Conservation (phyloP, 129 eudicot genomes). For the Dittrichia graveolens region DNA sequence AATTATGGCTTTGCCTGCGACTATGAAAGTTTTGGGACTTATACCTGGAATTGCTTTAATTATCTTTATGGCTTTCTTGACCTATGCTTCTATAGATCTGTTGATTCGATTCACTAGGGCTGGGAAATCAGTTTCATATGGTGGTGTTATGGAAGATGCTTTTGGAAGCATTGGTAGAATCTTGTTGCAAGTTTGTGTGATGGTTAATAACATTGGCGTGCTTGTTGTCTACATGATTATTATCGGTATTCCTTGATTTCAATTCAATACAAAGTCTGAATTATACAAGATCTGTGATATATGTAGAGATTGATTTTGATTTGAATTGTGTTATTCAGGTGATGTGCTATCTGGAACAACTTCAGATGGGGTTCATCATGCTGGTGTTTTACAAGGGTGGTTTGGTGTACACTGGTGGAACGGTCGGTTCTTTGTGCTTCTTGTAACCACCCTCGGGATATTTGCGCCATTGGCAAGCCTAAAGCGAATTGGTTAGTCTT, state of each 20-base stretch:
- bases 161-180: constrained; percentile 86
- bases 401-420: constrained; percentile 95
- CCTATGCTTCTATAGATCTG: constrained; percentile 73
- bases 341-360: constrained; percentile 97
- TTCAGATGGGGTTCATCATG: constrained; percentile 74
- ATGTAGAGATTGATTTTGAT: neutral
- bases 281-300: constrained; percentile 8
- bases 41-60: constrained; percentile 65
- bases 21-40: constrained; percentile 89
- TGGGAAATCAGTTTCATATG: constrained; percentile 60
- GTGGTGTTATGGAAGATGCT: constrained; percentile 84
- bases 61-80: constrained; percentile 73
- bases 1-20: constrained; percentile 94
- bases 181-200: constrained; percentile 68
- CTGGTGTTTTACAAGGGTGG: constrained; percentile 95
- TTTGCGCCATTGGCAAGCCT: constrained; percentile 91
- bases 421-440: constrained; percentile 72
- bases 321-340: constrained; percentile 40
- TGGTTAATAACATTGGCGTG: constrained; percentile 81
- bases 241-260: constrained; percentile 52
- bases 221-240: constrained; percentile 90
- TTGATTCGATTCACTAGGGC: constrained; percentile 75
- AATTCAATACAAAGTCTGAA: neutral
- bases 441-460: constrained; percentile 64
- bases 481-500: constrained; percentile 82